Evolutionary conservation across 2,329 filamentous ascomycete genomes (phyloP).

Genomic region (Rhytidhysteron rufulum): DNA sequence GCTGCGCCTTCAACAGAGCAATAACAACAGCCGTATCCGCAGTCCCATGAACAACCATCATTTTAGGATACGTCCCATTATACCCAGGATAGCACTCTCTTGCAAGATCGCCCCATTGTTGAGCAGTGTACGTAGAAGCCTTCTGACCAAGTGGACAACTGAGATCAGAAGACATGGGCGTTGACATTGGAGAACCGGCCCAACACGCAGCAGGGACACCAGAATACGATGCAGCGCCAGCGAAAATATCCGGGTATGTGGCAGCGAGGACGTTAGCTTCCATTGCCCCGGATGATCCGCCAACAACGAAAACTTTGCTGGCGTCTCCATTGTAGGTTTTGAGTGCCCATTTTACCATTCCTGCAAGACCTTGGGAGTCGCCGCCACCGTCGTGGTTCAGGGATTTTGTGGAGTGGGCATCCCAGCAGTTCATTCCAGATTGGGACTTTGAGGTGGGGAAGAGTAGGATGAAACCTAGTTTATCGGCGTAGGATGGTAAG

Average conservation of each 20-base stretch:
- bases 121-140: conserved; percentile 12
- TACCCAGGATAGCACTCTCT: conserved; percentile 13
- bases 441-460: conserved; percentile 19
- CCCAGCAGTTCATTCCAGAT: conserved; percentile 17
- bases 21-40: background rate
- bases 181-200: conserved; percentile 13
- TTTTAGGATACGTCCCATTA: conserved; percentile 12
- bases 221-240: conserved; percentile 19
- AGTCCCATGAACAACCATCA: conserved; percentile 17
- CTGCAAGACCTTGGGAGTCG: conserved; percentile 16
- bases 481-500: conserved; percentile 12
- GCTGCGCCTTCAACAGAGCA: conserved; percentile 3
- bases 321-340: conserved; percentile 15
- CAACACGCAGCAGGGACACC: conserved; percentile 24
- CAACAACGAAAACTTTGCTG: conserved; percentile 17
- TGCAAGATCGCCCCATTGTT: conserved; percentile 15
- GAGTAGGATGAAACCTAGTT: conserved; percentile 16
- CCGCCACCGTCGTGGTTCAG: conserved; percentile 19
- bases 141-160: conserved; percentile 15
- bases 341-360: conserved; percentile 19
- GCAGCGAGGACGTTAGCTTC: conserved; percentile 28
- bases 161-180: conserved; percentile 29
- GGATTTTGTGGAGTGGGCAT: conserved; percentile 15
- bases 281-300: conserved; percentile 26
- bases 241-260: conserved; percentile 19